Evolutionary conservation across 139 green algal species (phyloP).

Genomic region (Closterium sp.): DNA sequence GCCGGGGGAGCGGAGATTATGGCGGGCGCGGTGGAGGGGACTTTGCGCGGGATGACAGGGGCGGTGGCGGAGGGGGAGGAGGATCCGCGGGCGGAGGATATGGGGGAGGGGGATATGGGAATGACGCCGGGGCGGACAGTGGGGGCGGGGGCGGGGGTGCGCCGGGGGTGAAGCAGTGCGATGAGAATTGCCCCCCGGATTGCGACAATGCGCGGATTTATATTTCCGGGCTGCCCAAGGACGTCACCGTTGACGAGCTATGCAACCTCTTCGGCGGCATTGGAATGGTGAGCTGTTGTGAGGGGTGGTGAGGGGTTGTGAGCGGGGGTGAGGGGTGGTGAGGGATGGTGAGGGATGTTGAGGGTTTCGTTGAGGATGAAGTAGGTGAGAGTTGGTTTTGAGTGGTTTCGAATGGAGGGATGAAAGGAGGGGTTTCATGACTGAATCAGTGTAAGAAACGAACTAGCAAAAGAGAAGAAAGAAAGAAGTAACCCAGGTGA

Average conservation of each 20-base stretch:
- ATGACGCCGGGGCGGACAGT: background rate
- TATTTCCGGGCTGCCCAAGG: constrained; percentile 36
- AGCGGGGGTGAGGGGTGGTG: background rate
- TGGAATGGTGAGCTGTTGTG: constrained; percentile 25
- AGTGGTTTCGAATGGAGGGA: too few species aligned
- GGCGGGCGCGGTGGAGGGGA: constrained; percentile 26
- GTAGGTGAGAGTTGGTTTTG: too few species aligned
- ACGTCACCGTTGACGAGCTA: constrained; percentile 47
- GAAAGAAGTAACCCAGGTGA: too few species aligned
- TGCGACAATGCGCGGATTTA: constrained; percentile 55
- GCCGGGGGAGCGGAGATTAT: constrained; percentile 28
- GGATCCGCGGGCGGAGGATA: constrained; percentile 3
- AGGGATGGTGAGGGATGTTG: background rate
- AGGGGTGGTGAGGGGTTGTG: background rate
- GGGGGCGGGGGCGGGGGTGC: constrained; percentile 8
- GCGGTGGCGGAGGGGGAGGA: constrained; percentile 22
- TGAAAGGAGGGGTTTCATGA: too few species aligned
- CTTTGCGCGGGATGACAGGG: background rate
- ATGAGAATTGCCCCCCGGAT: constrained; percentile 36
- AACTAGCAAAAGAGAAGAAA: too few species aligned
- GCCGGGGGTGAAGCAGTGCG: constrained; percentile 47
- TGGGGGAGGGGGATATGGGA: constrained; percentile 16
- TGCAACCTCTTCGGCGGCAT: constrained; percentile 50
- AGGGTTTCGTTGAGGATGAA: background rate
- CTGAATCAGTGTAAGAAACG: too few species aligned